Base-by-base conservation (phyloP, 257 asterid genomes). In the Scutellaria galericulata region DNA sequence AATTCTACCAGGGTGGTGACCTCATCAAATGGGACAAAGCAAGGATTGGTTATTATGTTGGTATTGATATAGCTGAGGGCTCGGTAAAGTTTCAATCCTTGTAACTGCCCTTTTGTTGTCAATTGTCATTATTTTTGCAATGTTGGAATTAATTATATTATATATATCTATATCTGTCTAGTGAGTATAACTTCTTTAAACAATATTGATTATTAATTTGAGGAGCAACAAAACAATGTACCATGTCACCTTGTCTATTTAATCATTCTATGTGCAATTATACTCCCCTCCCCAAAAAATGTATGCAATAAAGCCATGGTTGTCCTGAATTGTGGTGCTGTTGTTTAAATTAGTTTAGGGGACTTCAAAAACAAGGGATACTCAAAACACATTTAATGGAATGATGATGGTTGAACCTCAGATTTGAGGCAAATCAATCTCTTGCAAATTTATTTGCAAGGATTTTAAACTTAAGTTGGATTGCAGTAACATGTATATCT, bases 1-100 rank as follows among this genome's bases (percentile, higher is more conserved):
- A 41, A 74, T 72, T 83, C 37, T 78, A 68, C 73, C 81, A 91
- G 99, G 98, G 99, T 57, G 99, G 97, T 75, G 99, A 95, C 79
- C 93, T 92, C 66, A 92, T 95, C 81, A 90, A 95, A 89, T 95
- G 99, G 99, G 98, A 95, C 80, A 95, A 95, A 83, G 99, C 99
- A 45, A 92, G 77, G 78, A 86, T 95, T 80, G 93, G 91, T 66
- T 95, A 92, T 79, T 95, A 92, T 72, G 96, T 90, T 7, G 99
- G 99, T 12, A 88, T 95, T 46, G 98, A 95, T 80, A 95, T 95
- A 70, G 98, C 98, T 46, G 94, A 92, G 44, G 99, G 99, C 81
- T 95, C 98, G 85, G 99, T 95, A 88, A 85, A 18, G 58, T 66
- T 41, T 15, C 64, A 37, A 55, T 64, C 65, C 66, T 31, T 48